A percentile compares a stretch with the other conserved stretches of the same genome.
Conservation (phyloP, 2,329 filamentous ascomycete species). For the Cadophora luteo-olivacea region DNA sequence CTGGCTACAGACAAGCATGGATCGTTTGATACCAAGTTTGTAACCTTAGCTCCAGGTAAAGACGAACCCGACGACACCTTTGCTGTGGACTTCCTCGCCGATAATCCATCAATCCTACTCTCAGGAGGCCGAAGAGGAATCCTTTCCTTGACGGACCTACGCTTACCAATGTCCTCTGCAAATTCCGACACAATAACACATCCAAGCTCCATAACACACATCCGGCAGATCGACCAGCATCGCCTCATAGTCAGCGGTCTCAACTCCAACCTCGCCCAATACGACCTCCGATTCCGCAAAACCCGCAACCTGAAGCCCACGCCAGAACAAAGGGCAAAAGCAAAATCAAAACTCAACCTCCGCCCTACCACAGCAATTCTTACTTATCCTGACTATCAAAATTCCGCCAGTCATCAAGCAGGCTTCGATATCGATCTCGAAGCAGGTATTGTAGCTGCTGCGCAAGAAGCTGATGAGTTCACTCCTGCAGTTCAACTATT, state of each 20-base stretch:
- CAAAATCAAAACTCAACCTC: conserved; percentile 5
- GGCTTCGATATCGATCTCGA: conserved; percentile 58
- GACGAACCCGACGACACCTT: conserved; percentile 50
- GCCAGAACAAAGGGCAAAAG: conserved; percentile 1
- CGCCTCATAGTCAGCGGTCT: conserved; percentile 61
- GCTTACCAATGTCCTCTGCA: conserved; percentile 38
- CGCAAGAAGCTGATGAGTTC: conserved; percentile 46
- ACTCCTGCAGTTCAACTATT: conserved; percentile 36
- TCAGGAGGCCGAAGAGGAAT: conserved; percentile 58
- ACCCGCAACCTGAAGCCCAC: background rate
- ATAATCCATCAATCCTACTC: conserved; percentile 53
- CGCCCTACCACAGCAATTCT: conserved; percentile 49
- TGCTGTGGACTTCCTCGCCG: conserved; percentile 54
- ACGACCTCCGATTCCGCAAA: conserved; percentile 59
- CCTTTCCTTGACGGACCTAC: conserved; percentile 47
- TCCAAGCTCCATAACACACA: conserved; percentile 53
- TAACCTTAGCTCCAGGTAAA: conserved; percentile 24
- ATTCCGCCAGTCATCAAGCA: conserved; percentile 54
- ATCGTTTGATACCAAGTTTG: conserved; percentile 28
- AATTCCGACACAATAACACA: conserved; percentile 42
- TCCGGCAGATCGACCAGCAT: conserved; percentile 56
- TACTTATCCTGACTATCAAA: conserved; percentile 57
- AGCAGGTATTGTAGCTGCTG: conserved; percentile 59
- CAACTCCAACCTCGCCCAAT: conserved; percentile 56
- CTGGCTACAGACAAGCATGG: conserved; percentile 44